A percentile compares a stretch with the other conserved stretches of the same genome.
Conservation (phyloP, 2,329 filamentous ascomycete genomes). For the Dactylellina cionopaga region DNA sequence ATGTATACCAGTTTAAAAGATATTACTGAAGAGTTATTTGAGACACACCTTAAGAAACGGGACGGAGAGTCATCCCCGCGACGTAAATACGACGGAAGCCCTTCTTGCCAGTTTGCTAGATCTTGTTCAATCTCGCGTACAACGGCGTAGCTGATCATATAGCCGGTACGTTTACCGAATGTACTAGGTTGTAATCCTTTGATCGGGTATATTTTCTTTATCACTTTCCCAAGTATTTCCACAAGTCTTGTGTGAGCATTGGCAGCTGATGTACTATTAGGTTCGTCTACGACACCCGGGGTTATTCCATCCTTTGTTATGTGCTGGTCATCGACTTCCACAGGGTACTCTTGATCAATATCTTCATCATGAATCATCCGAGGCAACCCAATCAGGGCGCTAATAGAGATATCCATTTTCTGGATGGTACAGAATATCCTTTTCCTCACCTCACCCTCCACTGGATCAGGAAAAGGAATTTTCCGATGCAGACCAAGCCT, state of each 20-base stretch:
- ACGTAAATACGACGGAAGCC: conserved; percentile 78
- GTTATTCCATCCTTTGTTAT: conserved; percentile 72
- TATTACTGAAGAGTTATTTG: not conserved
- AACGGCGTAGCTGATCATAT: conserved; percentile 71
- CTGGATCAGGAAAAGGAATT: conserved; percentile 71
- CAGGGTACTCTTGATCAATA: conserved; percentile 73
- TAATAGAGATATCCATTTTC: conserved; percentile 77
- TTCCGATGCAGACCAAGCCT: conserved; percentile 81
- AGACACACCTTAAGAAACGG: conserved; percentile 54
- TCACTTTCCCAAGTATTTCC: conserved; percentile 72
- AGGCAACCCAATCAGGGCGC: conserved; percentile 73
- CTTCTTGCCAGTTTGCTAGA: conserved; percentile 72
- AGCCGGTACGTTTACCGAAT: conserved; percentile 64
- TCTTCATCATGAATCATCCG: conserved; percentile 72
- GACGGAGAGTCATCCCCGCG: conserved; percentile 80
- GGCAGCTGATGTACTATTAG: conserved; percentile 70
- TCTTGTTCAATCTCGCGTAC: conserved; percentile 74
- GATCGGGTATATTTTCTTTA: conserved; percentile 73
- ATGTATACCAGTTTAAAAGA: not conserved
- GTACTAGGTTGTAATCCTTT: conserved; percentile 67
- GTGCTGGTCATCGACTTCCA: conserved; percentile 74
- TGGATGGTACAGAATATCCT: conserved; percentile 75
- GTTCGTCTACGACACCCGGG: conserved; percentile 63
- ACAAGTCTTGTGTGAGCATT: conserved; percentile 74
- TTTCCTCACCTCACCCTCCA: conserved; percentile 72